Base-by-base conservation (phyloP, 306 rosid genomes). In the Sechiopsis laciniata region DNA sequence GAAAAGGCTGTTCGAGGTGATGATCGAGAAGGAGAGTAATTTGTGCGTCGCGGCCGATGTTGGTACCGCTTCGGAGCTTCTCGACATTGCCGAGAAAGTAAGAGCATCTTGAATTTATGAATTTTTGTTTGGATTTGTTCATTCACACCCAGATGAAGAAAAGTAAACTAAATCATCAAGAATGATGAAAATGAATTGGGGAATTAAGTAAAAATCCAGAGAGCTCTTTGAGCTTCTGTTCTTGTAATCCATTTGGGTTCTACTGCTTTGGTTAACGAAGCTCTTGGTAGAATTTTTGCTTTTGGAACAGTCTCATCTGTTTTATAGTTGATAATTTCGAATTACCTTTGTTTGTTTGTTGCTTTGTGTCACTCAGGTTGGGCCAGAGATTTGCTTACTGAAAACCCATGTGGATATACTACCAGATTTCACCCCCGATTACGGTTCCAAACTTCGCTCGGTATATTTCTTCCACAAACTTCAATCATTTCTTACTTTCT, bases 381-480 rank as follows among this genome's bases (percentile, higher is more conserved):
- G 98, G 45, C 96, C 94, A 7, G 94, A 93, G 90, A 93, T 93
- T 79, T 93, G 98, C 82, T 62, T 93, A 79, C 78, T 93, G 85
- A 93, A 93, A 81, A 90, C 97, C 55, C 97, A 93, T 74, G 97
- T 93, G 80, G 98, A 93, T 78, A 93, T 90, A 86, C 82, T 87
- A 62, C 94, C 98, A 10, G 97, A 93, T 79, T 93, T 93, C 82
- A 90, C 94, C 59, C 85, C 89, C 17, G 97, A 90, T 74, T 93
- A 90, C 69, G 98, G 96, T 53, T 82, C 89, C 63, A 88, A 88
- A 80, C 96, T 93, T 65, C 94, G 91, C 59, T 54, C 77, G 83
- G 98, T 93, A 88, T 74, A 17, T 65, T 14, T 69, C 22, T 69
- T 69, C 21, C 58, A 22, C 2, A 48, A 68, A 11, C 13, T 11